Base-by-base conservation (phyloP, 1,284 basidiomycete species). In the Coniferiporia sulphurascens region DNA sequence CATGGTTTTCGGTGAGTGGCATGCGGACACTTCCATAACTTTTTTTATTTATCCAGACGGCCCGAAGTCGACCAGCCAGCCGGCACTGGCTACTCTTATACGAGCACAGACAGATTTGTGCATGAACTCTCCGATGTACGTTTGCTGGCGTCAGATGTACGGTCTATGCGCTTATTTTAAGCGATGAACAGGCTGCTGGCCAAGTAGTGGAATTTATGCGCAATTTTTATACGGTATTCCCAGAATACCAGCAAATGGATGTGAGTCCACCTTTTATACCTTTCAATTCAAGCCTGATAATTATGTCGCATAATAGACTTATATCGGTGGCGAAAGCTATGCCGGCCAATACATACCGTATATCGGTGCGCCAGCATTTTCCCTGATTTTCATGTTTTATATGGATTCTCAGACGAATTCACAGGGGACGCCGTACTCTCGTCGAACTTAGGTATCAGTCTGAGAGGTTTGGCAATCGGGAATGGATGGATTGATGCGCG, bases 261-360 rank as follows among this genome's bases (percentile, higher is more conserved):
- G 93, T 95, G 68, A 68, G 93, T 80, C 52, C 38, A 58, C 36
- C 34, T 17, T 58, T 55, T 46, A 55, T 58, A 36, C 59, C 61
- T 43, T 58, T 59, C 58, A 64, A 41, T 58, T 59, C 32, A 15
- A 17, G 38, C 56, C 54, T 52, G 56, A 48, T 56, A 62, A 44
- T 15, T 66, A 49, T 55, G 17, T 54, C 36, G 17, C 52, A 52
- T 22, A 34, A 9, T 66, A 96, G 93, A 95, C 93, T 1, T 97
- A 95, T 71, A 76, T 98, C 8, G 89, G 89, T 0, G 95, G 95
- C 56, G 95, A 98, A 77, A 93, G 90, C 63, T 99, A 88, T 70
- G 96, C 95, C n/a, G 96, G 97, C n/a, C 95, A 98, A 76, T 98
- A 93, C 77, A 95, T 98, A 64, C 96, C 97, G 12, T 96, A 95